A percentile compares a stretch with the other conserved stretches of the same genome.
These are phyloP conservation scores for Claviceps arundinis DNA, from an alignment of 2,329 filamentous ascomycete genomes.

Conservation along the genomic window DNA sequence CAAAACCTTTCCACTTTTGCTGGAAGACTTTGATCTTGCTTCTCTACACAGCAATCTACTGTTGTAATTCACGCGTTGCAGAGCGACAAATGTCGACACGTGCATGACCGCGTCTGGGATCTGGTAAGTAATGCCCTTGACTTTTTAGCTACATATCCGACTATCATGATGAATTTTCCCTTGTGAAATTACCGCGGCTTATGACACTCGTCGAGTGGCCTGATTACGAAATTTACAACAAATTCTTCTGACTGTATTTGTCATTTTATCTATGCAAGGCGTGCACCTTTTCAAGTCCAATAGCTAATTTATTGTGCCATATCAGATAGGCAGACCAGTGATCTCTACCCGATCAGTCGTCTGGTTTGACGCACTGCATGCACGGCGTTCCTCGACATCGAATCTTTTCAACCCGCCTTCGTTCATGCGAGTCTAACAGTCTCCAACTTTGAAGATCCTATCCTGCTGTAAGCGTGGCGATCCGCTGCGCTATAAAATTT, in stretches of 20 bases:
- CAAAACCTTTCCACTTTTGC: no score
- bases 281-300: not conserved
- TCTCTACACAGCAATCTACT: no score
- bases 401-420: not conserved
- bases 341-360: not conserved
- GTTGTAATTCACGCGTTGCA: not conserved
- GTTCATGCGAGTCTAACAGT: not conserved
- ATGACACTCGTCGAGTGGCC: slow-evolving; percentile 3
- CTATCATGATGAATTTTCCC: slow-evolving; percentile 4
- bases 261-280: not conserved
- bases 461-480: not conserved
- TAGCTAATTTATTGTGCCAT: not conserved
- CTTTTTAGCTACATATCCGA: not conserved
- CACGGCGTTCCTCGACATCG: not conserved
- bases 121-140: not conserved
- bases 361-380: not conserved
- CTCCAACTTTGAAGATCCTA: not conserved
- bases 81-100: not conserved
- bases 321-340: not conserved
- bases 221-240: slow-evolving; percentile 3
- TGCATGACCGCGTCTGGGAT: not conserved
- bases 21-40: no score
- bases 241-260: slow-evolving; percentile 1
- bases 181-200: slow-evolving; percentile 6
- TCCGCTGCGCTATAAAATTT: not conserved